Conservation (phyloP, 495 filamentous ascomycete genomes). For the Penicillium psychrofluorescens region DNA sequence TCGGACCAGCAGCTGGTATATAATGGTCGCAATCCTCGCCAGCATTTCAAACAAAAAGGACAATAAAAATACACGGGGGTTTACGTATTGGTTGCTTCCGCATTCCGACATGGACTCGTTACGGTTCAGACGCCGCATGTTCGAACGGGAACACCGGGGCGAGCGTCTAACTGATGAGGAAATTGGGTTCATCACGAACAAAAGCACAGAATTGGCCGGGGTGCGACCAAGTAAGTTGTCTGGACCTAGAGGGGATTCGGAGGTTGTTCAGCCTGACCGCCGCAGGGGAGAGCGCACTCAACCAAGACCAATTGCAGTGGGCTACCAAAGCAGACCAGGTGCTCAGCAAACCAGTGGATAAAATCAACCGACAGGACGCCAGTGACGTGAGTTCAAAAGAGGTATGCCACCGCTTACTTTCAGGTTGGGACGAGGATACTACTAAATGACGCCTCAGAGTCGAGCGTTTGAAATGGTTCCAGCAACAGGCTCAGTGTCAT, state of each 20-base stretch:
- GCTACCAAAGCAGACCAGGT: conserved; percentile 16
- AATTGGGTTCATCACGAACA: background rate
- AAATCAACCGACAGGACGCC: conserved; percentile 14
- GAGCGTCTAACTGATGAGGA: conserved; percentile 1
- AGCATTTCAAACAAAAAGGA: too few relatives aligned
- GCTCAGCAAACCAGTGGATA: conserved; percentile 16
- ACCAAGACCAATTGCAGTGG: background rate
- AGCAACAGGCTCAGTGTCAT: conserved; percentile 17
- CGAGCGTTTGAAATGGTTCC: conserved; percentile 14
- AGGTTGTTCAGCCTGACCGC: background rate
- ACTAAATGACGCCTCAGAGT: conserved; percentile 6
- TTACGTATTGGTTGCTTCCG: too few relatives aligned
- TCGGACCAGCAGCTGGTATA: too few relatives aligned
- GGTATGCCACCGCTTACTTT: conserved; percentile 6
- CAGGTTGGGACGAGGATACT: background rate
- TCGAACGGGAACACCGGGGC: background rate
- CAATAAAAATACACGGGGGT: too few relatives aligned
- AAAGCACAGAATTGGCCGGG: background rate
- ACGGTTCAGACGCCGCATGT: background rate
- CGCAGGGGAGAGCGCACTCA: background rate
- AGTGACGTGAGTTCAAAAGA: conserved; percentile 18
- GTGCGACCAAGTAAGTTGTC: background rate
- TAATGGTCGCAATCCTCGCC: too few relatives aligned
- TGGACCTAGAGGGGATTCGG: background rate
- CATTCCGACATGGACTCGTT: background rate